phyloP scores from a whole-genome alignment of 1,139 yeast genomes.

The Arxiozyma slooffiae region DNA sequence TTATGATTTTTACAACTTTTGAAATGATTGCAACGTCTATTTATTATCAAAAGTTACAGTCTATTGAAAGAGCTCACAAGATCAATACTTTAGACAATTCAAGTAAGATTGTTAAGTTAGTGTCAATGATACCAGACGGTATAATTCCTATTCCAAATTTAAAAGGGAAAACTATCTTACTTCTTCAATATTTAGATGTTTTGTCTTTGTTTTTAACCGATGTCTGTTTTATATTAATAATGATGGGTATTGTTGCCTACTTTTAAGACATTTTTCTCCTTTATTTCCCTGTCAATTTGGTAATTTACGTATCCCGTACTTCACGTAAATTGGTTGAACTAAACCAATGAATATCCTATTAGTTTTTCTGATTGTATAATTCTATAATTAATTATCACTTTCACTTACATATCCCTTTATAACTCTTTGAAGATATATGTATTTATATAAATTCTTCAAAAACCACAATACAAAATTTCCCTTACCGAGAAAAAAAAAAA shows the following conservation, averaged over 20 bases:
- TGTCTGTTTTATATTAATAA: slow-evolving; percentile 33
- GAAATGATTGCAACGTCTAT: slow-evolving; percentile 31
- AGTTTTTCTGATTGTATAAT: too few relatives aligned
- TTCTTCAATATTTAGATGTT: slow-evolving; percentile 35
- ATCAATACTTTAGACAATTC: slow-evolving; percentile 22
- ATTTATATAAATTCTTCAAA: neutral
- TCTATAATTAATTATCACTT: too few relatives aligned
- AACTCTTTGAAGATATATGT: neutral
- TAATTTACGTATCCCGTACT: neutral
- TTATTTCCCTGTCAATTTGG: neutral
- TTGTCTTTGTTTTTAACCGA: slow-evolving; percentile 34
- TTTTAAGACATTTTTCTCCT: slow-evolving; percentile 4
- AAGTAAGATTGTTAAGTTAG: slow-evolving; percentile 24
- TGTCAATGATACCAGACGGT: slow-evolving; percentile 29
- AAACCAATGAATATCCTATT: too few relatives aligned
- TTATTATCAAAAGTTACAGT: slow-evolving; percentile 26
- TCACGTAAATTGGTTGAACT: too few relatives aligned
- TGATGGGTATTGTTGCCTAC: slow-evolving; percentile 31
- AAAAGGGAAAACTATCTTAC: slow-evolving; percentile 21
- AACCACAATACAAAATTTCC: too few relatives aligned
- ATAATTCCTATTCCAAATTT: slow-evolving; percentile 25
- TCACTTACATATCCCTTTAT: neutral
- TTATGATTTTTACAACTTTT: slow-evolving; percentile 31
- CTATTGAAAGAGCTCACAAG: slow-evolving; percentile 22
- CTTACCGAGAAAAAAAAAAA: neutral